Base-by-base conservation (phyloP, 2,329 filamentous ascomycete species). In the Arthrobotrys sphaeroides region DNA sequence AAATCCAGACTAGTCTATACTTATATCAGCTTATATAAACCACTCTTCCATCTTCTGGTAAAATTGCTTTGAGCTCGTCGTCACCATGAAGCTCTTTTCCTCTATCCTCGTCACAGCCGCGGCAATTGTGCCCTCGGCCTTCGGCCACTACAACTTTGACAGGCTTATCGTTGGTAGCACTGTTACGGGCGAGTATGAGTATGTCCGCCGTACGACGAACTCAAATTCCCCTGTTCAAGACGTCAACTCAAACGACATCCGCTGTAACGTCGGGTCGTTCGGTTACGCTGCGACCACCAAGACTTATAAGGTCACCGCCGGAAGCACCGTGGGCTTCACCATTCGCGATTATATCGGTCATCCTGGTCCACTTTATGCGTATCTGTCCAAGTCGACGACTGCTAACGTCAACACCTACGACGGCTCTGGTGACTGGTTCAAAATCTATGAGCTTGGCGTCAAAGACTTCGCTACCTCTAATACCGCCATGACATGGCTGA, bases 241-340 rank as follows among this genome's bases (percentile, higher is more conserved):
- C 62, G 79, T 83, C 49, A 82, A 80, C 53, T 83, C 82, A 40
- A 76, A 79, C 31, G 79, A 84, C 78, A 77, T 83, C 51, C 81
- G 84, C 43, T 86, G 84, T 80, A 86, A 86, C 79, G 81, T 82
- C 61, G 82, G 82, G 20, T 82, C 82, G 2, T 78, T 81, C 51
- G 80, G 80, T 13, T 79, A 80, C 4, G 81, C 81, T 7, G 79
- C 82, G 57, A 80, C 80, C 70, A 84, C 82, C 33, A 77, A 79
- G 68, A 84, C 82, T 6, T 79, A 81, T 78, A 77, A 79, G 28
- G 82, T 84, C 57, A 78, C 81, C 3, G 79, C 83, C 13, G 83
- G 83, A 31, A 82, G 83, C 61, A 79, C 80, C 78, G 62, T 68
- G 24, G 76, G 76, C 10, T 78, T 78, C 36, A 57, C 57, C 7